Percentiles rank a stretch among this genome's conserved stretches.
Conservation (phyloP, 1,284 basidiomycete genomes). For the Pascua sp. region DNA sequence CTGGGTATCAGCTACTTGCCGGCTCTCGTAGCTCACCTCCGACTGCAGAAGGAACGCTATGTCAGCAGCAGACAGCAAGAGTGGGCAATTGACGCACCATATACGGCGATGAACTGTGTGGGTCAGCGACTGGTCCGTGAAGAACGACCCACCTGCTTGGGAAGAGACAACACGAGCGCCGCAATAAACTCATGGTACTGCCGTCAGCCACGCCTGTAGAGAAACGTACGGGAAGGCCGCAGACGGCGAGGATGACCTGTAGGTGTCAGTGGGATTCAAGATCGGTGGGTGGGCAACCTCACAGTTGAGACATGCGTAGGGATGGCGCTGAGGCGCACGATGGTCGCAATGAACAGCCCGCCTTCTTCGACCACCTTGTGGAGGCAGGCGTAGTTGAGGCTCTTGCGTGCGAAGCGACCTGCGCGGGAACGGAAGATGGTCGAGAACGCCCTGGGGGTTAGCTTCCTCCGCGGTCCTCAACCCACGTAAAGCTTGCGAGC, state of each 20-base stretch:
- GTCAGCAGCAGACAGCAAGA: slow-evolving; percentile 2
- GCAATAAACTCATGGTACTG: slow-evolving; percentile 38
- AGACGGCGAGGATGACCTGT: slow-evolving; percentile 37
- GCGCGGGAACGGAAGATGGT: slow-evolving; percentile 41
- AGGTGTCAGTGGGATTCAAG: slow-evolving; percentile 16
- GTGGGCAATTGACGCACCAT: slow-evolving; percentile 6
- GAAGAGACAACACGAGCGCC: slow-evolving; percentile 43
- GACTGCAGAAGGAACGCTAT: slow-evolving; percentile 5
- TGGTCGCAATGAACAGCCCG: slow-evolving; percentile 41
- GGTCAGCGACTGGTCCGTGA: neutral
- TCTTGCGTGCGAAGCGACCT: slow-evolving; percentile 39
- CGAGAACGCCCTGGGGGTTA: slow-evolving; percentile 36
- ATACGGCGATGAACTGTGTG: slow-evolving; percentile 30
- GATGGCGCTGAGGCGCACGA: slow-evolving; percentile 40
- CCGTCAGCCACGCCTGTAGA: slow-evolving; percentile 1
- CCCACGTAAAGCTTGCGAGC: slow-evolving; percentile 36
- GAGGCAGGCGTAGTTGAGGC: slow-evolving; percentile 46
- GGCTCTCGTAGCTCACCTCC: slow-evolving; percentile 13
- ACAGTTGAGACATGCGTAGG: slow-evolving; percentile 46
- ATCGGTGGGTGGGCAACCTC: slow-evolving; percentile 7
- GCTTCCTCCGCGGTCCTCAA: neutral
- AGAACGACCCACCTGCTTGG: slow-evolving; percentile 37
- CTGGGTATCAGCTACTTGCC: slow-evolving; percentile 53
- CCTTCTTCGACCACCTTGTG: slow-evolving; percentile 41
- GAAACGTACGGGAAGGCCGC: slow-evolving; percentile 25